A percentile compares a stretch with the other conserved stretches of the same genome.
Conservation (phyloP, 805 yeast species). For the Saccharomycopsis sp. region DNA sequence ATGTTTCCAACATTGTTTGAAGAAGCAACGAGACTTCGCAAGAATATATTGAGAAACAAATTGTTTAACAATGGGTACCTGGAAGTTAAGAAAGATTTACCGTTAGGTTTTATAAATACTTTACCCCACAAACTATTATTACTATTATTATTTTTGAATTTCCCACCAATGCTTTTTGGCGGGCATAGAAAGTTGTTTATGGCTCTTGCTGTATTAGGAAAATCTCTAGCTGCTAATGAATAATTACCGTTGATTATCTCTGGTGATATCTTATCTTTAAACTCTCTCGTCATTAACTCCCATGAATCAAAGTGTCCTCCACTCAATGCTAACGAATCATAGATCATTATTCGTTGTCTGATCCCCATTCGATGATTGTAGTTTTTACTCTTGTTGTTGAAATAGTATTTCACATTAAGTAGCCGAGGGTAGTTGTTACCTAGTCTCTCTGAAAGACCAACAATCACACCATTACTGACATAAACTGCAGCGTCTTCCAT, state of each 20-base stretch:
- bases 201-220: neutral
- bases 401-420: neutral
- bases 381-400: neutral
- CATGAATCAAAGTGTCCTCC: neutral
- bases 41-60: constrained; percentile 2
- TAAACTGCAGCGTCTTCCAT: constrained; percentile 1
- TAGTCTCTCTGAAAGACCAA: constrained; percentile 1
- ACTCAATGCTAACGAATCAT: neutral
- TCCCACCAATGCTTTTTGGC: too few species aligned
- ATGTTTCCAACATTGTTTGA: neutral
- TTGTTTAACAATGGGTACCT: neutral
- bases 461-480: constrained; percentile 6
- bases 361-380: neutral
- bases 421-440: neutral
- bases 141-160: too few species aligned
- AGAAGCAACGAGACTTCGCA: neutral
- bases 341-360: neutral
- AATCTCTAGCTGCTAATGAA: constrained; percentile 1
- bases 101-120: neutral
- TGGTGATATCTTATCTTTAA: neutral
- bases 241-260: neutral
- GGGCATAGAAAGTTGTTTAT: too few species aligned
- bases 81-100: neutral
- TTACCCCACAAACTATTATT: neutral
- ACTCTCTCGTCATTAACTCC: constrained; percentile 2